phyloP scores from a whole-genome alignment of 2,329 filamentous ascomycete genomes.

The Nigrospora osmanthi region DNA sequence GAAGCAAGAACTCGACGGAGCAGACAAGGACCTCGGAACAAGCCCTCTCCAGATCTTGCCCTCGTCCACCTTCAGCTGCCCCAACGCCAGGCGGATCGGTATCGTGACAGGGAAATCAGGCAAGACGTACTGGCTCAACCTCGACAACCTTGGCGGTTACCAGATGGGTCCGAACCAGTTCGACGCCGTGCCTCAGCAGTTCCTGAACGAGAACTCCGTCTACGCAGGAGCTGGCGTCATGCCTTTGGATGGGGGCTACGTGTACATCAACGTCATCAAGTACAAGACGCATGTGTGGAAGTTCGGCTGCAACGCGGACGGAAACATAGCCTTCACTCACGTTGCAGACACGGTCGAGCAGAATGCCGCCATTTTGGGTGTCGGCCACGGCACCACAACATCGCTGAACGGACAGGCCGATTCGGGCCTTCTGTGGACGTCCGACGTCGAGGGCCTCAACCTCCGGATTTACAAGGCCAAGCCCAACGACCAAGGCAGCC shows the following conservation, averaged over 20 bases:
- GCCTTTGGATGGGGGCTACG: conserved; percentile 36
- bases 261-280: conserved; percentile 44
- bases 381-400: conserved; percentile 48
- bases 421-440: conserved; percentile 48
- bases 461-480: conserved; percentile 45
- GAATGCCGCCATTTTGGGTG: conserved; percentile 46
- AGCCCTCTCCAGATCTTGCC: conserved; percentile 34
- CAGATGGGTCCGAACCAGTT: conserved; percentile 32
- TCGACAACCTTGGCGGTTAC: conserved; percentile 41
- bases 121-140: conserved; percentile 40
- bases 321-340: conserved; percentile 44
- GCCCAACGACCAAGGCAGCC: conserved; percentile 30
- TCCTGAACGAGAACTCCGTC: conserved; percentile 38
- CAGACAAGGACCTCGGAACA: conserved; percentile 40
- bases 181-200: conserved; percentile 33
- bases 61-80: conserved; percentile 31
- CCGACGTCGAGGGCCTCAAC: conserved; percentile 44
- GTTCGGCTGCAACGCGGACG: conserved; percentile 41
- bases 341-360: conserved; percentile 39
- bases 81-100: conserved; percentile 34
- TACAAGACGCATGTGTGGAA: conserved; percentile 49
- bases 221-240: conserved; percentile 39
- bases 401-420: conserved; percentile 44
- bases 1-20: conserved; percentile 38
- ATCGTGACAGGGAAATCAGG: conserved; percentile 40